Base-by-base conservation (phyloP, 257 asterid genomes). In the Orobanche coerulescens region DNA sequence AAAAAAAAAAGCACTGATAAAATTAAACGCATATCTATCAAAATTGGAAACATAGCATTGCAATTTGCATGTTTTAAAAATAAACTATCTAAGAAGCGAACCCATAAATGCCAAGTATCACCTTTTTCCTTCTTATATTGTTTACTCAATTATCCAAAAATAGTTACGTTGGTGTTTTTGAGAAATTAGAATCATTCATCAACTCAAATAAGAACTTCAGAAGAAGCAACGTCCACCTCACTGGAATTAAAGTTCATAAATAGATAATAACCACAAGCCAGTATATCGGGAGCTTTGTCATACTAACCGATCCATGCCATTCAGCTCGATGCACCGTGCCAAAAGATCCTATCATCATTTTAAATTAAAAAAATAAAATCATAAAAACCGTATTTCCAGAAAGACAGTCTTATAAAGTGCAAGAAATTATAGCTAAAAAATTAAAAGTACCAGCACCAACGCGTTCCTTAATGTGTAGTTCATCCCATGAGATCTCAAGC, bases 301-400 rank as follows among this genome's bases (percentile, higher is more conserved):
- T 22, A 79, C 98, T 83, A 30, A 89, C 97, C 62, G 95, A 88
- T 73, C 97, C 98, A 77, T 93, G 93, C 98, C 98, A 93, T 52
- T 93, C 98, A 66, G 97, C 98, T 61, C 98, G 95, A 79, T 88
- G 94, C 68, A 93, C 98, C 14, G 96, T 89, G 78, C 98, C 98
- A 76, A 93, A 93, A 58, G 98, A 93, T 62, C 98, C 98, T 93
- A 73, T 43, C 39, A 66, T 46, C 36, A 7, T 30, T 2, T 2
- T 6, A 8, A 20, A 36, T 42, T 36, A 19, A 5, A 37, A 48
- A 4, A 70, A 37, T 46, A 0, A 44, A 20, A 60, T 66, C 73
- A 65, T 2, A 47, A 44, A 43, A 44, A 43, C 65, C 53, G 62
- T 30, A 66, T 8, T 60, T 49, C 9, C 56, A 62, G 11, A 6